These are phyloP conservation scores for Pterocarpus macrocarpus DNA, from an alignment of 306 rosid genomes.

Conservation along the genomic window DNA sequence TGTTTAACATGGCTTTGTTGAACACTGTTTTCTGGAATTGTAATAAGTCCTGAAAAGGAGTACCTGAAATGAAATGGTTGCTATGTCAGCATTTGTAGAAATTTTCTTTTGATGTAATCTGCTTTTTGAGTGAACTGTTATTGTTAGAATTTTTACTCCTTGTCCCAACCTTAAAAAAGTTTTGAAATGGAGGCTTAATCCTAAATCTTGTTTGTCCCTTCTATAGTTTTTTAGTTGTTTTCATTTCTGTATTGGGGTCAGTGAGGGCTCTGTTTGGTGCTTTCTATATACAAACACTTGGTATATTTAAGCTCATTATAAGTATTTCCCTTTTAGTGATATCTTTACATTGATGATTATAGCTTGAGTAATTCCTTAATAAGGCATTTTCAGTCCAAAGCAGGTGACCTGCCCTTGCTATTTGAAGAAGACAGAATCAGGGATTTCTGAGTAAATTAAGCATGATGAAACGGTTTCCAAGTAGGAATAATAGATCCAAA, in stretches of 20 bases:
- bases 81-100: background rate
- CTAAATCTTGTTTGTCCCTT: background rate
- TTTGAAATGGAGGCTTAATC: conserved; percentile 11
- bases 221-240: background rate
- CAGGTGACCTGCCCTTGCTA: conserved; percentile 45
- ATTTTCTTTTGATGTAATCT: conserved; percentile 3
- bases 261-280: conserved; percentile 7
- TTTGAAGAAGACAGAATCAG: conserved; percentile 44
- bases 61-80: conserved; percentile 25
- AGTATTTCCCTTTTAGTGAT: conserved; percentile 1
- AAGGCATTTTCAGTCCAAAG: conserved; percentile 34
- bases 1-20: conserved; percentile 29
- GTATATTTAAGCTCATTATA: conserved; percentile 2
- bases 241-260: conserved; percentile 12
- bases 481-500: conserved; percentile 78
- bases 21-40: conserved; percentile 35
- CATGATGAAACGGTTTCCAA: conserved; percentile 77
- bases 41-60: conserved; percentile 13
- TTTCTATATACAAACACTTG: conserved; percentile 26
- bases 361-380: conserved; percentile 43
- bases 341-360: background rate
- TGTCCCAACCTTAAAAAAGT: background rate
- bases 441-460: conserved; percentile 45
- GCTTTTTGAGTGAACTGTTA: conserved; percentile 8
- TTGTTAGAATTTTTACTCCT: background rate